Evolutionary conservation across 257 asterid species (phyloP).

Genomic region (Nicotiana obtusifolia): DNA sequence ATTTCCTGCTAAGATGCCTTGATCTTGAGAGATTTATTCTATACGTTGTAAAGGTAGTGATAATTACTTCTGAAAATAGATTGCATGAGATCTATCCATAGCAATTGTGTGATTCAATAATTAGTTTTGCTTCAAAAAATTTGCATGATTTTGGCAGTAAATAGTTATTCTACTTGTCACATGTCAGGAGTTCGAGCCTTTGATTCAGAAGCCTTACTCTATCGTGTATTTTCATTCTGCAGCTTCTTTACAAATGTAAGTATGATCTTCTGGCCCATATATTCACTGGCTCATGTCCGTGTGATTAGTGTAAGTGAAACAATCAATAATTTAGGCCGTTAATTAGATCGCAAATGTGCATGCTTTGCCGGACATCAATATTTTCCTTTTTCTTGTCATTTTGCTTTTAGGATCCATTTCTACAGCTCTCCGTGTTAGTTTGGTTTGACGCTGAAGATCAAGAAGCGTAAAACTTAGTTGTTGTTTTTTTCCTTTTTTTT

Average conservation of each 20-base stretch:
- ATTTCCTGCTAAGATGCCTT: conserved; percentile 86
- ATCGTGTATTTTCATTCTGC: conserved; percentile 94
- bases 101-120: neutral
- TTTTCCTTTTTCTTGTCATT: neutral
- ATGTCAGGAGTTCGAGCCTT: conserved; percentile 93
- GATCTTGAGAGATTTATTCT: conserved; percentile 82
- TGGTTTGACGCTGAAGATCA: neutral
- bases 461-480: neutral
- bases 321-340: neutral
- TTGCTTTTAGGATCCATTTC: neutral
- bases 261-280: conserved; percentile 14
- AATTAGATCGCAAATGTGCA: neutral
- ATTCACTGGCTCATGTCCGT: neutral
- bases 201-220: conserved; percentile 92
- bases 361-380: neutral
- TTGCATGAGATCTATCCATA: neutral
- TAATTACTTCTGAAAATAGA: conserved; percentile 7
- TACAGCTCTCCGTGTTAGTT: neutral
- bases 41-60: conserved; percentile 69
- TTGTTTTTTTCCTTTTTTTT: neutral
- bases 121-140: neutral
- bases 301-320: neutral
- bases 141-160: neutral
- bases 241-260: conserved; percentile 81
- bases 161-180: neutral